Percentiles rank a stretch among this genome's conserved stretches.
These are phyloP conservation scores for Hericium erinaceus DNA, from an alignment of 768 basidiomycete species.

Conservation along the genomic window DNA sequence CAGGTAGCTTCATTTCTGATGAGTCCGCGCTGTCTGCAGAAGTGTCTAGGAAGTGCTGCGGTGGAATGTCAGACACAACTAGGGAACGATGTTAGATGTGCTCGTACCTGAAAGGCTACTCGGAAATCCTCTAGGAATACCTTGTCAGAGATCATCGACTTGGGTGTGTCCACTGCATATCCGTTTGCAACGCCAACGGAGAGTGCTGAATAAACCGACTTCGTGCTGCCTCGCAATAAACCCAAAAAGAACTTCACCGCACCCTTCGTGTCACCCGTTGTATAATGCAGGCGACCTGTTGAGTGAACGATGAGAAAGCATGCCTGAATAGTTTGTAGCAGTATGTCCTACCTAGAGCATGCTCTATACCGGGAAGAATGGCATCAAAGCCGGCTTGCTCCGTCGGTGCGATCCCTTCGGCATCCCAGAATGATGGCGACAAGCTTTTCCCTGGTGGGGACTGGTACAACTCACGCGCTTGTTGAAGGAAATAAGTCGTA, in stretches of 20 bases:
- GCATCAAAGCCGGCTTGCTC: slow-evolving; percentile 44
- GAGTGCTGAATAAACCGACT: slow-evolving; percentile 10
- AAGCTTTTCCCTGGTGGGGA: slow-evolving; percentile 42
- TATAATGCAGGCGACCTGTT: slow-evolving; percentile 78
- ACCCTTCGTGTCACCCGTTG: slow-evolving; percentile 71
- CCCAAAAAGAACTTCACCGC: slow-evolving; percentile 75
- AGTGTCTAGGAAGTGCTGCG: slow-evolving; percentile 64
- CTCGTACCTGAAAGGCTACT: slow-evolving; percentile 68
- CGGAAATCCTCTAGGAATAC: slow-evolving; percentile 82
- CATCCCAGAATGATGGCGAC: slow-evolving; percentile 77
- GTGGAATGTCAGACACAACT: slow-evolving; percentile 1
- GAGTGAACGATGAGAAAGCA: slow-evolving; percentile 3
- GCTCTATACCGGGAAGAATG: slow-evolving; percentile 66
- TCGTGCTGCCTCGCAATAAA: slow-evolving; percentile 45
- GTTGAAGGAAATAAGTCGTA: slow-evolving; percentile 72
- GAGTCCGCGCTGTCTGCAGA: slow-evolving; percentile 34
- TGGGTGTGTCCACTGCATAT: slow-evolving; percentile 8
- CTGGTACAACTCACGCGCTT: slow-evolving; percentile 56
- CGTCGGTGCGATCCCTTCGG: slow-evolving; percentile 41
- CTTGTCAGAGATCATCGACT: slow-evolving; percentile 36
- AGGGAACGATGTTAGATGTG: neutral
- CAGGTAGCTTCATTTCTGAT: slow-evolving; percentile 48
- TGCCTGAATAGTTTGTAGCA: neutral
- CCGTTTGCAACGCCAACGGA: slow-evolving; percentile 8
- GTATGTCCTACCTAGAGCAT: slow-evolving; percentile 53